A percentile compares a stretch with the other conserved stretches of the same genome.
Conservation (phyloP, 1,284 basidiomycete genomes). For the Boletus semigastroideus region DNA sequence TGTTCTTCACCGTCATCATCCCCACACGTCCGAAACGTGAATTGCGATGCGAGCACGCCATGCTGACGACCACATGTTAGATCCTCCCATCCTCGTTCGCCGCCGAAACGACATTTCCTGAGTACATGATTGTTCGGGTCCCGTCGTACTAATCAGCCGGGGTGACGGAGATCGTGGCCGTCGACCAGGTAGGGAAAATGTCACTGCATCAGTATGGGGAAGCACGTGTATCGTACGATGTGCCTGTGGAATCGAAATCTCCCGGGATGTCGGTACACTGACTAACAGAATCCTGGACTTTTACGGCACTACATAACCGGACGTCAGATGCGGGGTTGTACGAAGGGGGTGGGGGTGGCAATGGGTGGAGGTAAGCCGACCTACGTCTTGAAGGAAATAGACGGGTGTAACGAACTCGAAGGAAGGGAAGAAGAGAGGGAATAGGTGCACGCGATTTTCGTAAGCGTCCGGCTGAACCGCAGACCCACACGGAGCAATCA, state of each 20-base stretch:
- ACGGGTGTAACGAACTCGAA: no score
- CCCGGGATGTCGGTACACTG: background rate
- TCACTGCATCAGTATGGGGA: background rate
- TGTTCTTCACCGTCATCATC: background rate
- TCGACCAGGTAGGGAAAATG: background rate
- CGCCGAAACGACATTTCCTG: background rate
- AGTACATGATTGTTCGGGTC: background rate
- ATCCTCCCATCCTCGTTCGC: background rate
- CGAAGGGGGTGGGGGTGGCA: slow-evolving; percentile 5
- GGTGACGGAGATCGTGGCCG: background rate
- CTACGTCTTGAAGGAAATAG: no score
- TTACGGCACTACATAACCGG: slow-evolving; percentile 8
- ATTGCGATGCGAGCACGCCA: slow-evolving; percentile 9
- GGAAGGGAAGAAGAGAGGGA: no score
- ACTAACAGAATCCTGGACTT: background rate
- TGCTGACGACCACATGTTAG: slow-evolving; percentile 10
- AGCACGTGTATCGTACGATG: background rate
- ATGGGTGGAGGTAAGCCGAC: slow-evolving; percentile 4
- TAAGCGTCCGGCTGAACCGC: no score
- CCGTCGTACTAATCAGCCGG: background rate
- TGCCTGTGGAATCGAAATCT: background rate
- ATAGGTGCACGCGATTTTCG: no score
- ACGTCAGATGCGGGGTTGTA: background rate
- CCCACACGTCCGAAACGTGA: slow-evolving; percentile 2
- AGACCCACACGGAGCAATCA: no score